Evolutionary conservation across 352 stramenopile genomes (phyloP), one percentile per base, ranked within the genome.

Genomic region (Lagenidium sp.): DNA sequence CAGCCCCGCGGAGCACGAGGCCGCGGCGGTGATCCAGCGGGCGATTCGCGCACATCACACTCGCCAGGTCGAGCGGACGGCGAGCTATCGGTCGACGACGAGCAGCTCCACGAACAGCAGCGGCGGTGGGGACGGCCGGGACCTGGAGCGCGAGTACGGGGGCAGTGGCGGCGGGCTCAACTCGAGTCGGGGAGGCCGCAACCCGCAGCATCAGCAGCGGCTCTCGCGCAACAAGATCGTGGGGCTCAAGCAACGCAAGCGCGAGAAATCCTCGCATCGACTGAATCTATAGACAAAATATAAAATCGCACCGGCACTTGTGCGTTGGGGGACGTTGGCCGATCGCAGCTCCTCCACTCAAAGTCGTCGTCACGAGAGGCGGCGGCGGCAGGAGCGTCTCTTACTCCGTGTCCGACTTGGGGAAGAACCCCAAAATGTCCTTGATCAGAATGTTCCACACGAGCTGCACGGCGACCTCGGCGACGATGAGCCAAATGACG

Each of bases 401-500:
- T 32, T 55, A 44, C 13, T 55, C 41, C 8, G 53, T 66, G 6
- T 79, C 65, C 7, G 69, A 84, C 41, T 57, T 62, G 10, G 74
- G 77, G 44, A 93, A 91, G 52, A 88, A 89, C n/a, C 80, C 80
- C 2, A 93, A 62, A 46, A 93, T 85, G 48, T 93, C 80, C 57
- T 93, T 93, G 60, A 93, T 84, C 36, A 93, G 54, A 41, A 93
- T 93, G 45, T 93, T 88, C 79, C 79, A 92, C 41, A 88, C 77
- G 39, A 92, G 57, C 61, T 93, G 70, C 20, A 97, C 73, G 13
- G 84, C 81, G 16, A 97, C 81, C 56, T 96, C 85, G 1, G 80
- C 75, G 22, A 97, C 71, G 47, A 97, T 96, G 22, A 97, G 65
- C 82, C 84, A 96, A 44, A 97, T 97, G 29, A 97, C 81, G 55